Conservation (phyloP, 1,284 basidiomycete genomes). For the Heterobasidion irregulare region DNA sequence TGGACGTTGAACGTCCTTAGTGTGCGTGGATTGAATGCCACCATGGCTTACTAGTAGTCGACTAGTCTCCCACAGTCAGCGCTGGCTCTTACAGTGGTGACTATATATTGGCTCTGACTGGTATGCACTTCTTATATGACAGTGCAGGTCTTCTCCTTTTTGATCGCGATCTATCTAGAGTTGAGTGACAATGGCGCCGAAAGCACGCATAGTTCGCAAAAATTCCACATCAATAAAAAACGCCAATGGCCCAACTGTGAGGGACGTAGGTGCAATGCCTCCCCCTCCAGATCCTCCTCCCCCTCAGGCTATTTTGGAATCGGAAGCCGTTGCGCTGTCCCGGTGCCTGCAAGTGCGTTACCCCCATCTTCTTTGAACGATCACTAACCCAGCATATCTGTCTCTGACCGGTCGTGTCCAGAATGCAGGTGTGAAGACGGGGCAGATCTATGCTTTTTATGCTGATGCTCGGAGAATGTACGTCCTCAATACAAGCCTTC, state of each 20-base stretch:
- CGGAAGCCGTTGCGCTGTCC: slow-evolving; percentile 50
- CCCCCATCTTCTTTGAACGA: not conserved
- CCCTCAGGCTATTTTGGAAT: slow-evolving; percentile 43
- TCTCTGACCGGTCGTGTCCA: slow-evolving; percentile 16
- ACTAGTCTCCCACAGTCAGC: too few relatives aligned
- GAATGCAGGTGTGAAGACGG: slow-evolving; percentile 62
- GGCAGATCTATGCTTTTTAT: slow-evolving; percentile 62
- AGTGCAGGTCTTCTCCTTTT: too few relatives aligned
- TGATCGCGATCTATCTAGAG: too few relatives aligned
- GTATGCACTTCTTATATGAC: too few relatives aligned
- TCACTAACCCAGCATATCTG: not conserved
- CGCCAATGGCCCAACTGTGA: slow-evolving; percentile 4
- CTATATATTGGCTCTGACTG: too few relatives aligned
- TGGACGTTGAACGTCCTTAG: too few relatives aligned
- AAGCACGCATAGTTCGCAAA: slow-evolving; percentile 14
- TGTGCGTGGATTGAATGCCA: too few relatives aligned
- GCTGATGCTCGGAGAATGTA: slow-evolving; percentile 56
- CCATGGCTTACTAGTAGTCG: too few relatives aligned
- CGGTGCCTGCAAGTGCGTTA: slow-evolving; percentile 46
- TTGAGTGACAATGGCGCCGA: slow-evolving; percentile 10
- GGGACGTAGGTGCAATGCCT: slow-evolving; percentile 38
- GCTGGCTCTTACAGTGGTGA: too few relatives aligned
- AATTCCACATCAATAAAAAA: not conserved
- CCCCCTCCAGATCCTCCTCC: slow-evolving; percentile 47
- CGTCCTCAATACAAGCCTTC: slow-evolving; percentile 15